phyloP scores from a whole-genome alignment of 768 basidiomycete genomes.

The Amanita inopinata region DNA sequence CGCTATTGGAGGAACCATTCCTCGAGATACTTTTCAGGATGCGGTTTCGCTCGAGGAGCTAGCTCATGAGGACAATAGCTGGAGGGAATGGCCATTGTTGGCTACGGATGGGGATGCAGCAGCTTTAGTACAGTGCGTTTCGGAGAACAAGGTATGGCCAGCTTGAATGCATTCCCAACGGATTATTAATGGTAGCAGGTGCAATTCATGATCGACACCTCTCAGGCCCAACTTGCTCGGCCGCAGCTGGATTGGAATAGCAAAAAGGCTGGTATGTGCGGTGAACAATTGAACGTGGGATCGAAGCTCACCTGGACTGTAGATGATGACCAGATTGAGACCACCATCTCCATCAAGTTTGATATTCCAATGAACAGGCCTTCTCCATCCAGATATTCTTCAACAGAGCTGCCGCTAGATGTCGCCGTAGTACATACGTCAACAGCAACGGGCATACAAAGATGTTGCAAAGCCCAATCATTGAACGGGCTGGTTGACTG shows the following conservation, averaged over 20 bases:
- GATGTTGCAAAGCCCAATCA: slow-evolving; percentile 35
- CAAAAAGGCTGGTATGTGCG: slow-evolving; percentile 88
- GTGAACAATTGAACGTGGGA: too few relatives aligned
- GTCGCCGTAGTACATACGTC: slow-evolving; percentile 30
- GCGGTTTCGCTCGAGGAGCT: slow-evolving; percentile 55
- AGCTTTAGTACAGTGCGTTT: slow-evolving; percentile 70
- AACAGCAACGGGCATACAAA: slow-evolving; percentile 29
- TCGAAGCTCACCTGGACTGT: too few relatives aligned
- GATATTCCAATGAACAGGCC: slow-evolving; percentile 11
- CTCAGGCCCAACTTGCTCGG: slow-evolving; percentile 46
- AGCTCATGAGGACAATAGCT: slow-evolving; percentile 37
- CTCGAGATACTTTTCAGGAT: slow-evolving; percentile 61
- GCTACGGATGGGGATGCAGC: slow-evolving; percentile 78
- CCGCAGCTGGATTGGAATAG: slow-evolving; percentile 71
- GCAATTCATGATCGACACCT: slow-evolving; percentile 62
- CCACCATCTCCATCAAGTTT: slow-evolving; percentile 40
- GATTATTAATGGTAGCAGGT: slow-evolving; percentile 33
- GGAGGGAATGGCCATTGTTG: slow-evolving; percentile 72
- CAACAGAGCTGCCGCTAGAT: slow-evolving; percentile 15
- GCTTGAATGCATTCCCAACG: not conserved
- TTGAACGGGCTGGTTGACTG: slow-evolving; percentile 33
- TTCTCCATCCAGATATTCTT: slow-evolving; percentile 12
- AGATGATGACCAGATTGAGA: slow-evolving; percentile 87
- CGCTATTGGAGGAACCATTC: slow-evolving; percentile 52
- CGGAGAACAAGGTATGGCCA: slow-evolving; percentile 55